Conservation (phyloP, 78 protist species). For the Salpingoeca rosetta region DNA sequence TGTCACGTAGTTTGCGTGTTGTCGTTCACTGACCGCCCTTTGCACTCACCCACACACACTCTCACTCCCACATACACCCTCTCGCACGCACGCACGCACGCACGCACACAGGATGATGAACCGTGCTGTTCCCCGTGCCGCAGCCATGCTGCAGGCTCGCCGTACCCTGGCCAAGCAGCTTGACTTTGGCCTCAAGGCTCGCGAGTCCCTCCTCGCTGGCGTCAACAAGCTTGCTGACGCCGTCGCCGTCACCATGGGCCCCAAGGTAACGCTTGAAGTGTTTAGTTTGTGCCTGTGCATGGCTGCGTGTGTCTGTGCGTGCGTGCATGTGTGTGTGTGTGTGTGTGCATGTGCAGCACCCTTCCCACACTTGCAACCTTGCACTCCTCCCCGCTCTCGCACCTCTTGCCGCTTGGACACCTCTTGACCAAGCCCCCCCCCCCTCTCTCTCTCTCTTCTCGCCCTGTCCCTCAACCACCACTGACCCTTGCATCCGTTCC, state of each 20-base stretch:
- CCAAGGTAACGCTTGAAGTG: too few relatives aligned
- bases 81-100: not conserved
- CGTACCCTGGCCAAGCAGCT: slow-evolving; percentile 59
- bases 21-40: not conserved
- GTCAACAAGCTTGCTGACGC: slow-evolving; percentile 91
- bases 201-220: slow-evolving; percentile 77
- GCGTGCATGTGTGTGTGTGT: not conserved
- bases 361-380: not conserved
- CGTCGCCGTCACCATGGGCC: slow-evolving; percentile 96
- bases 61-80: not conserved
- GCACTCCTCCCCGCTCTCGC: not conserved
- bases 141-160: not conserved
- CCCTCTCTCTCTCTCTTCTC: not conserved
- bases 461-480: not conserved
- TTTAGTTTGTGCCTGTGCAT: too few relatives aligned
- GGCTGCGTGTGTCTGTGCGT: not conserved
- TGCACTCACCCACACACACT: not conserved
- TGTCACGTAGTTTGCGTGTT: not conserved
- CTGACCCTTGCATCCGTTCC: not conserved
- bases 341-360: not conserved
- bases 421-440: not conserved
- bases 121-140: not conserved
- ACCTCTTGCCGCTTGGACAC: too few relatives aligned
- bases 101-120: too few relatives aligned
- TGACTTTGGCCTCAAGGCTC: slow-evolving; percentile 79